Evolutionary conservation across 192 early-diverging fungal genomes (phyloP).

Genomic region (Podila minutissima): DNA sequence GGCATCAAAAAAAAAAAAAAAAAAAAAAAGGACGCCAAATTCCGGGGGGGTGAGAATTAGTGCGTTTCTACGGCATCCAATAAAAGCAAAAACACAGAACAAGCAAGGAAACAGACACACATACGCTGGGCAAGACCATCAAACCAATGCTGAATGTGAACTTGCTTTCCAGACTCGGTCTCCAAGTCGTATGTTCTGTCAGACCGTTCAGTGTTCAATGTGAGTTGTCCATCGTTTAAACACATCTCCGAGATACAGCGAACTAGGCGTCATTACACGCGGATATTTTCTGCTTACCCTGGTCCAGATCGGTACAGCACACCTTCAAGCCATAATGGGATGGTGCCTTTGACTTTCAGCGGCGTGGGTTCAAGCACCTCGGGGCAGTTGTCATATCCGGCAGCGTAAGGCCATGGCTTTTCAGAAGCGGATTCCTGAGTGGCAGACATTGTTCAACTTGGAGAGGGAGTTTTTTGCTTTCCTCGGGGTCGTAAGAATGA

Average conservation of each 20-base stretch:
- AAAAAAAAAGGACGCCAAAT: not conserved
- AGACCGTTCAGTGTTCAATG: not conserved
- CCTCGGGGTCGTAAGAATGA: too few species aligned
- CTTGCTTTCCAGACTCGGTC: conserved; percentile 29
- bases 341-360: conserved; percentile 26
- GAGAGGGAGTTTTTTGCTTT: too few species aligned
- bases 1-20: not conserved
- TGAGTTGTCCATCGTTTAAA: too few species aligned
- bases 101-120: not conserved
- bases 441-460: not conserved
- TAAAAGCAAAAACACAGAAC: too few species aligned
- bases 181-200: conserved; percentile 45
- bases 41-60: not conserved
- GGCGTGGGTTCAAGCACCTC: conserved; percentile 22
- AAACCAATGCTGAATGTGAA: conserved; percentile 55
- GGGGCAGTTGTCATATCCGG: conserved; percentile 23
- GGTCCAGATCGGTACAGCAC: conserved; percentile 52
- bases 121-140: conserved; percentile 53
- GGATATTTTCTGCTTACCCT: conserved; percentile 18
- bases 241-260: too few species aligned
- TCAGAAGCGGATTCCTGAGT: not conserved
- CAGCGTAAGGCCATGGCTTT: conserved; percentile 3
- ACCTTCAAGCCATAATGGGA: conserved; percentile 56
- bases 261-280: too few species aligned
- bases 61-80: not conserved